phyloP scores from a whole-genome alignment of 371 early-diverging fungal genomes.

The Syncephalastrum racemosum region DNA sequence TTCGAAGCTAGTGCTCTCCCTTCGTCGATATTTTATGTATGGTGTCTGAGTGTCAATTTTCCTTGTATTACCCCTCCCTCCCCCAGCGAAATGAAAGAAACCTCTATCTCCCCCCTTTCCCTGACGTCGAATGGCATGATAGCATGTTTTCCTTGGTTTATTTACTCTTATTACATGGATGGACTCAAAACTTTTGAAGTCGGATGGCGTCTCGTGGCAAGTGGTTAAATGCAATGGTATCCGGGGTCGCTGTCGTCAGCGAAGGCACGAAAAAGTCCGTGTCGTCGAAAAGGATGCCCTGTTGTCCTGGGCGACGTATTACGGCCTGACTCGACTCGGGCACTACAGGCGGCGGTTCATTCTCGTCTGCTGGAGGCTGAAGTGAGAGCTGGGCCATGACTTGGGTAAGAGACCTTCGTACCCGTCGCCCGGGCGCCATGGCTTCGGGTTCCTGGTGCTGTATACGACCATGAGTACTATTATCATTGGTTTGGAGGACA shows the following conservation, averaged over 20 bases:
- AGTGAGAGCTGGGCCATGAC: not conserved
- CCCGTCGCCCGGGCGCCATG: too few species aligned
- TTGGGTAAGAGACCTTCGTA: not conserved
- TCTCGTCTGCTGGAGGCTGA: not conserved
- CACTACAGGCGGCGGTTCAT: not conserved
- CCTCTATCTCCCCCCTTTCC: not conserved
- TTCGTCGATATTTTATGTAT: too few species aligned
- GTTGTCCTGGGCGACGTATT: not conserved
- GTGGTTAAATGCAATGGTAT: conserved; percentile 29
- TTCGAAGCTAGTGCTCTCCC: too few species aligned
- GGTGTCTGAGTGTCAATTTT: too few species aligned
- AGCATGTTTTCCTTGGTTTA: too few species aligned
- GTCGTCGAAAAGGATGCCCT: conserved; percentile 4
- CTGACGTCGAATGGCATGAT: too few species aligned
- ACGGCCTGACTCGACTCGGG: not conserved
- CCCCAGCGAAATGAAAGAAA: not conserved
- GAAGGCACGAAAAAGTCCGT: conserved; percentile 5
- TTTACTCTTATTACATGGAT: too few species aligned
- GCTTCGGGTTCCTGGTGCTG: not conserved
- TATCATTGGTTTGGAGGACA: too few species aligned
- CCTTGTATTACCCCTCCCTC: too few species aligned
- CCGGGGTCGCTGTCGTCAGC: conserved; percentile 17
- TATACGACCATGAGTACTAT: too few species aligned
- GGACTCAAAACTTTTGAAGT: conserved; percentile 27
- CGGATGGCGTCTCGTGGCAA: conserved; percentile 38